Evolutionary conservation across 768 basidiomycete genomes (phyloP), one percentile per base, ranked within the genome.

Genomic region (Pseudohyphozyma bogoriensis): DNA sequence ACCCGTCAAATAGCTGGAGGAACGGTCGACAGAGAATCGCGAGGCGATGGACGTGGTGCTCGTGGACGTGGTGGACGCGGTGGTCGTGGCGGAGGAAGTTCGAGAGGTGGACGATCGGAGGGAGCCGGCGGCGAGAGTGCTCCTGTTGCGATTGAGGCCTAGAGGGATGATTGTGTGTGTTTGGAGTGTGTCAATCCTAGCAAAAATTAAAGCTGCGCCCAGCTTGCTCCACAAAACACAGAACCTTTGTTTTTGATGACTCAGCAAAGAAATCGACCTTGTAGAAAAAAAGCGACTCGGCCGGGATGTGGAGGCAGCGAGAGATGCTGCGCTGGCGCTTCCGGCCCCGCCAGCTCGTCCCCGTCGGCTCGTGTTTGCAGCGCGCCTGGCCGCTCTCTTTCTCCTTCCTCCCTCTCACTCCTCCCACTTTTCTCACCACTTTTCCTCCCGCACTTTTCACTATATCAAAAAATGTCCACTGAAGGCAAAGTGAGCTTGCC

Each of bases 21-120:
- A 36, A 39, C 37, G 9, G 58, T 59, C 51, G 63, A 64, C 39
- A 58, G 63, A 22, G 63, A 64, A 32, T 51, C 55, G 37, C 44
- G 51, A 29, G 47, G 58, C 11, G 51, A 51, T 11, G 58, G 55
- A 42, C 55, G 63, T 9, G 5, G 59, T 3, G 46, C 31, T 6
- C 51, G 51, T 4, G 53, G 42, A 5, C 42, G 51, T 39, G 26
- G 51, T 42, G 59, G 59, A 20, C 53, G 59, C 26, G 52, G 58
- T 2, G 59, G 59, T 28, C 51, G 58, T 22, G 59, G 59, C 24
- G 53, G 59, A 29, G 46, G 46, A 7, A 28, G 32, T 2, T 28
- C 53, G 10, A 47, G 59, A 24, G 54, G 59, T 24, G 40, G 59
- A 45, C 47, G 45, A 55, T 11, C 51, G 51, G 51, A 33, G 47